A percentile compares a stretch with the other conserved stretches of the same genome.
These are phyloP conservation scores for Umbelopsis sp. DNA, from an alignment of 192 early-diverging fungal genomes.

Conservation along the genomic window DNA sequence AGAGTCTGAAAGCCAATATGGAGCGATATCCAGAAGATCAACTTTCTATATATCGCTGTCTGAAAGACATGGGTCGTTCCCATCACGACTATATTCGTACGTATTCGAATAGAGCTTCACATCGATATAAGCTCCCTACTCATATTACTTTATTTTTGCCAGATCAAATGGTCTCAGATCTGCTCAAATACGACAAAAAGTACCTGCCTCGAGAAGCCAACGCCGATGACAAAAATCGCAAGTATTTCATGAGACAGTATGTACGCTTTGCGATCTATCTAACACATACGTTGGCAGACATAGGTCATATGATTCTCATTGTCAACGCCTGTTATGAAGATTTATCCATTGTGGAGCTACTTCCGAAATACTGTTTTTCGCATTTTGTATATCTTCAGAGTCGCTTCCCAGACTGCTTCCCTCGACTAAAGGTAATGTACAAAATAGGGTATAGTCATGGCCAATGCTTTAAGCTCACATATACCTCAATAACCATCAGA, in stretches of 20 bases:
- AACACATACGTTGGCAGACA: constrained; percentile 53
- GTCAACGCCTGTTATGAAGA: constrained; percentile 70
- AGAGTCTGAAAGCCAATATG: constrained; percentile 66
- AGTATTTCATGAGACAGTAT: background rate
- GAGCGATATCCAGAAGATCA: constrained; percentile 71
- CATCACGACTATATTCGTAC: constrained; percentile 61
- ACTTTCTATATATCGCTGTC: constrained; percentile 66
- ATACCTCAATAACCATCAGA: background rate
- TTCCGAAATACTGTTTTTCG: constrained; percentile 76
- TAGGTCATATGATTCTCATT: constrained; percentile 74
- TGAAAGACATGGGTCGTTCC: constrained; percentile 63
- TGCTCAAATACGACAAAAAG: constrained; percentile 67
- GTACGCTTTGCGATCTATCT: background rate
- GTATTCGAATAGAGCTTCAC: background rate
- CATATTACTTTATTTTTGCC: background rate
- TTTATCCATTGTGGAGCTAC: constrained; percentile 49
- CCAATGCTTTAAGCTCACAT: background rate
- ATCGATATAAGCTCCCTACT: background rate
- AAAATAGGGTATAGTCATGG: background rate
- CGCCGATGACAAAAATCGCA: constrained; percentile 68
- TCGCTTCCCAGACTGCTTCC: constrained; percentile 73
- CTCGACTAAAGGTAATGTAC: constrained; percentile 48
- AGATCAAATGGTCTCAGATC: constrained; percentile 48
- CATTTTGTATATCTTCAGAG: constrained; percentile 77
- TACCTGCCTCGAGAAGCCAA: constrained; percentile 73